phyloP scores from a whole-genome alignment of 2,329 filamentous ascomycete species.

The Zarea fungicola region DNA sequence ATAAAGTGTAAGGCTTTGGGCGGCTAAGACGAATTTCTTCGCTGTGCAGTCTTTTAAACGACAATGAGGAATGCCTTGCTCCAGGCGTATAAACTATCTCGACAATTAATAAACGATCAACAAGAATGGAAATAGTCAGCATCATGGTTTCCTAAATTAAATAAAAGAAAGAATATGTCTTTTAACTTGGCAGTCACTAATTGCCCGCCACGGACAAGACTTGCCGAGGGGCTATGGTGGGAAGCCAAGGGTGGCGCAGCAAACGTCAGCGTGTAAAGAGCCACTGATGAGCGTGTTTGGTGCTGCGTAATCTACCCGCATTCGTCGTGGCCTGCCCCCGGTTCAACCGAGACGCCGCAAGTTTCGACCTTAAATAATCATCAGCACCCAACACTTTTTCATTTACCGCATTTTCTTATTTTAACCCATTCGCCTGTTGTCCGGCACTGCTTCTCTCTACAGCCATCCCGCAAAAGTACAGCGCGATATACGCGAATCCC shows the following conservation, averaged over 20 bases:
- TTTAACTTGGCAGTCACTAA: not conserved
- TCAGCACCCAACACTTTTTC: not conserved
- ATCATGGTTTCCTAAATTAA: not conserved
- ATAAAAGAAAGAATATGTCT: too few relatives aligned
- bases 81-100: too few relatives aligned
- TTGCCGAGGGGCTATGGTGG: constrained; percentile 1
- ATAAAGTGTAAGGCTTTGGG: not conserved
- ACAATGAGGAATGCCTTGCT: too few relatives aligned
- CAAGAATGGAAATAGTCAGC: too few relatives aligned
- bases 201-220: not conserved
- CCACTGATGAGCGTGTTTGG: constrained; percentile 7
- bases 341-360: constrained; percentile 1
- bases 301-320: constrained; percentile 12
- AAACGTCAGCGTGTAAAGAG: constrained; percentile 4
- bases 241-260: constrained; percentile 33
- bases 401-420: not conserved
- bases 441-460: too few relatives aligned
- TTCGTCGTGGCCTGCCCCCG: constrained; percentile 4
- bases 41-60: not conserved
- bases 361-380: constrained; percentile 8
- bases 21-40: constrained; percentile 35
- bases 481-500: not conserved
- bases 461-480: too few relatives aligned
- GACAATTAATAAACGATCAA: too few relatives aligned
- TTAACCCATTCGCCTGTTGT: not conserved